Evolutionary conservation across 1,139 yeast species (phyloP).

Genomic region (Suhomyces wounanorum): DNA sequence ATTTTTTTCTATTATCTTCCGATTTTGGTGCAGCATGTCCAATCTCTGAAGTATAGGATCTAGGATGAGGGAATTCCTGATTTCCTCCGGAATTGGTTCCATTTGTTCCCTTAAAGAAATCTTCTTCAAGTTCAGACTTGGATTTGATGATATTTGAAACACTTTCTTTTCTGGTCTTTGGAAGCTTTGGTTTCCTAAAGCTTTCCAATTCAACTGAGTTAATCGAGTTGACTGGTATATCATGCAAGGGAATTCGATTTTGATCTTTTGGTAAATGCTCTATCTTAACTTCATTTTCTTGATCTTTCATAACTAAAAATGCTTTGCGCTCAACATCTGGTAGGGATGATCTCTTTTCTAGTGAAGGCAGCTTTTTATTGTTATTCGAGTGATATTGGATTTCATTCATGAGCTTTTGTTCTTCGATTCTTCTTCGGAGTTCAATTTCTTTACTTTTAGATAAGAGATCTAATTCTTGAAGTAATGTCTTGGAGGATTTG

Average conservation of each 20-base stretch:
- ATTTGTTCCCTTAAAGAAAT: neutral
- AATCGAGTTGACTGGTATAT: constrained; percentile 20
- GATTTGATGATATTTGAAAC: neutral
- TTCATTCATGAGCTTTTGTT: constrained; percentile 25
- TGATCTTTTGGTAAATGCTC: constrained; percentile 2
- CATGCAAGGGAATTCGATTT: constrained; percentile 19
- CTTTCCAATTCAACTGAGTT: constrained; percentile 18
- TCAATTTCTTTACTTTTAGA: constrained; percentile 29
- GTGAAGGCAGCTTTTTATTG: neutral
- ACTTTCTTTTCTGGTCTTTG: constrained; percentile 14
- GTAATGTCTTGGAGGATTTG: neutral
- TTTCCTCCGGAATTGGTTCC: neutral
- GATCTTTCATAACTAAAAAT: constrained; percentile 1
- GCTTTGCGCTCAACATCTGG: neutral
- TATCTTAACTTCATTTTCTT: neutral
- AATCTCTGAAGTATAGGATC: neutral
- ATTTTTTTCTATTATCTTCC: constrained; percentile 29
- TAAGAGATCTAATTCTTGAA: constrained; percentile 7
- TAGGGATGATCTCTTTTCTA: neutral
- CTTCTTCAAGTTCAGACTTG: neutral
- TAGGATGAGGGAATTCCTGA: constrained; percentile 7
- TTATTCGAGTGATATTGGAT: constrained; percentile 10
- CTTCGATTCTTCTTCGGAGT: constrained; percentile 30
- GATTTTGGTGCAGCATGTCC: constrained; percentile 10
- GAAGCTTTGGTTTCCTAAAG: constrained; percentile 31